Evolutionary conservation across 1,284 basidiomycete genomes (phyloP).

Genomic region (Schizophyllum amplum): DNA sequence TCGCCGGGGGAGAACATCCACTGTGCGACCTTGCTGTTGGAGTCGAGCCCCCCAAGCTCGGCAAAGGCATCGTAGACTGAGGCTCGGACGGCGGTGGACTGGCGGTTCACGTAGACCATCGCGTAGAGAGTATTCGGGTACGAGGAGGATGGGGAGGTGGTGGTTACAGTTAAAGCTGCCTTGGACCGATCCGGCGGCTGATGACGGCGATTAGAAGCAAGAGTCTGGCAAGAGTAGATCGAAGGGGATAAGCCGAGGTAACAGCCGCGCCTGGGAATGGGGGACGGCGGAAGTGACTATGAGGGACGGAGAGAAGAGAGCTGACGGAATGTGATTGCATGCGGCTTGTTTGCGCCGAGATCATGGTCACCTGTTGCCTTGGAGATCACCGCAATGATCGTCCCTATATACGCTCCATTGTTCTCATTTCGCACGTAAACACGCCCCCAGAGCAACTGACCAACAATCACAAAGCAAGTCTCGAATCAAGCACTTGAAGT

Average conservation of each 20-base stretch:
- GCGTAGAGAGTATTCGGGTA: not conserved
- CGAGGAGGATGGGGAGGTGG: not conserved
- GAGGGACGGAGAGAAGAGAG: not conserved
- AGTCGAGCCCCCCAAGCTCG: slow-evolving; percentile 23
- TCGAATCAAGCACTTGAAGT: too few relatives aligned
- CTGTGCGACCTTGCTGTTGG: slow-evolving; percentile 20
- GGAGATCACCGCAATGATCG: too few relatives aligned
- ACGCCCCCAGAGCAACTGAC: too few relatives aligned
- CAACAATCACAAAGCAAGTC: too few relatives aligned
- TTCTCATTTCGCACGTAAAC: too few relatives aligned
- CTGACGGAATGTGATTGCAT: not conserved
- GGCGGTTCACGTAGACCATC: not conserved
- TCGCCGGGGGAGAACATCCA: slow-evolving; percentile 21
- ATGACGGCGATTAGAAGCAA: not conserved
- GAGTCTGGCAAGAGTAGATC: not conserved
- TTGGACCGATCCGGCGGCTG: not conserved
- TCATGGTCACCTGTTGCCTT: too few relatives aligned
- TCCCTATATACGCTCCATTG: too few relatives aligned
- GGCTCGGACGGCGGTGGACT: slow-evolving; percentile 13
- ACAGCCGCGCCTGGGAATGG: not conserved
- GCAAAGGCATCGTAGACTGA: slow-evolving; percentile 24
- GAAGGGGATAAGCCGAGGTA: not conserved
- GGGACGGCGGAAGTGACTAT: not conserved
- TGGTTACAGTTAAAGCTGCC: not conserved
- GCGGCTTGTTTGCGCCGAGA: too few relatives aligned